Evolutionary conservation across 768 basidiomycete genomes (phyloP).

Genomic region (Leucocoprinus sp.): DNA sequence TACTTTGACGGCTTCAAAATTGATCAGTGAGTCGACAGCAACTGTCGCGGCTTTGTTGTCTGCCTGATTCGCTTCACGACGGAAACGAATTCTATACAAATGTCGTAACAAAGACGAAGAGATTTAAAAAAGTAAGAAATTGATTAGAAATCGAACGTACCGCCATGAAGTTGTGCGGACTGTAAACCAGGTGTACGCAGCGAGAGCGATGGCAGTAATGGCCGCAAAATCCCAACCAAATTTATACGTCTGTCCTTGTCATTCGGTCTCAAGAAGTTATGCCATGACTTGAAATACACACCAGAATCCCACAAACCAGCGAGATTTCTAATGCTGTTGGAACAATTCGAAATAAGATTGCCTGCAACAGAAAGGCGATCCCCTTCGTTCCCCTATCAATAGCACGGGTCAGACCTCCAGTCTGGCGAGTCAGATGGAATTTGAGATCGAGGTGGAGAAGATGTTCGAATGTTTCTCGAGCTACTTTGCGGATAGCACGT

Average conservation of each 20-base stretch:
- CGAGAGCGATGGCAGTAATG: slow-evolving; percentile 78
- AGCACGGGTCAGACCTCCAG: slow-evolving; percentile 90
- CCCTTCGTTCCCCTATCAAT: slow-evolving; percentile 99
- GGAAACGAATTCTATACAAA: no score
- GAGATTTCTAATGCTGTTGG: slow-evolving; percentile 95
- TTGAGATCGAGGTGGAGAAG: slow-evolving; percentile 82
- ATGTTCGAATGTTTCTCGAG: slow-evolving; percentile 93
- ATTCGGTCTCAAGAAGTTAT: no score
- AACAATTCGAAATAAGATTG: slow-evolving; percentile 89
- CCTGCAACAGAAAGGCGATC: slow-evolving; percentile 90
- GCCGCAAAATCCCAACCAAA: slow-evolving; percentile 98
- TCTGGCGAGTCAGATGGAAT: slow-evolving; percentile 90
- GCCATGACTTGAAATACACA: slow-evolving; percentile 32
- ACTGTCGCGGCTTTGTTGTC: slow-evolving; percentile 94
- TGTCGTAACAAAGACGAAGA: no score
- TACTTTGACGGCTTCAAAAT: slow-evolving; percentile 98
- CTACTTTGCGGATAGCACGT: slow-evolving; percentile 88
- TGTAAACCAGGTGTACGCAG: slow-evolving; percentile 94
- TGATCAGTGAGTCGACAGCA: slow-evolving; percentile 93
- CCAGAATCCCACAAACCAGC: slow-evolving; percentile 96
- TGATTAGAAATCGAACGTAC: slow-evolving; percentile 29
- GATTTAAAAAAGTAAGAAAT: slow-evolving; percentile 3
- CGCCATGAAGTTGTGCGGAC: slow-evolving; percentile 95
- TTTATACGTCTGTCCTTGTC: slow-evolving; percentile 72
- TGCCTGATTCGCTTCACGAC: slow-evolving; percentile 90